phyloP scores from a whole-genome alignment of 257 asterid species.

The Avicennia marina region DNA sequence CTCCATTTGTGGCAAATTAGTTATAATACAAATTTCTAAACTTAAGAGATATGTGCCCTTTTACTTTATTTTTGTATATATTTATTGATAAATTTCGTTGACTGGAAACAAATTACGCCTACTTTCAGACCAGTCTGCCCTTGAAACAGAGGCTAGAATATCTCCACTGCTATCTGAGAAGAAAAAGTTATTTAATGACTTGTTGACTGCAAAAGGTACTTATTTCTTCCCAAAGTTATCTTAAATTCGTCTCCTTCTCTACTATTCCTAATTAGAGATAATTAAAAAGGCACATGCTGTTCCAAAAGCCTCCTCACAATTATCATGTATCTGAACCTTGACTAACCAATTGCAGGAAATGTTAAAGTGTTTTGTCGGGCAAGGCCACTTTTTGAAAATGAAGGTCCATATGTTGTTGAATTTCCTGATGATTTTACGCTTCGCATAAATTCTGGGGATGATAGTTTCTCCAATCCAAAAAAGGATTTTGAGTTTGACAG shows the following conservation, averaged over 20 bases:
- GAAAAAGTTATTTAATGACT: conserved; percentile 80
- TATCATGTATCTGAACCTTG: conserved; percentile 22
- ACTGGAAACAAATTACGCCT: conserved; percentile 20
- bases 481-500: conserved; percentile 97
- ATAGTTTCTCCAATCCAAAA: conserved; percentile 70
- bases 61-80: not conserved
- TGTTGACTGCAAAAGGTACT: conserved; percentile 88
- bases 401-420: conserved; percentile 77
- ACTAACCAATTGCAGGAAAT: conserved; percentile 60
- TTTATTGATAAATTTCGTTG: conserved; percentile 12
- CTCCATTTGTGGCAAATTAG: conserved; percentile 10
- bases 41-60: conserved; percentile 10
- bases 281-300: conserved; percentile 14
- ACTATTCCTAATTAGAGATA: conserved; percentile 8
- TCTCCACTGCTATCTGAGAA: conserved; percentile 25
- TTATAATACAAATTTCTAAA: conserved; percentile 11
- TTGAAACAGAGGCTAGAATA: conserved; percentile 92
- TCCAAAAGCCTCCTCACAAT: conserved; percentile 11
- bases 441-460: conserved; percentile 77
- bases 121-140: conserved; percentile 83
- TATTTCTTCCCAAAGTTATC: conserved; percentile 18
- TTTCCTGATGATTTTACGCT: conserved; percentile 81
- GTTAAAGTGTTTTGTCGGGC: conserved; percentile 90
- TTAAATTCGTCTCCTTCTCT: conserved; percentile 14
- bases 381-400: conserved; percentile 94